A percentile compares a stretch with the other conserved stretches of the same genome.
phyloP scores from a whole-genome alignment of 495 filamentous ascomycete genomes.

The Schizothecium vesticola region DNA sequence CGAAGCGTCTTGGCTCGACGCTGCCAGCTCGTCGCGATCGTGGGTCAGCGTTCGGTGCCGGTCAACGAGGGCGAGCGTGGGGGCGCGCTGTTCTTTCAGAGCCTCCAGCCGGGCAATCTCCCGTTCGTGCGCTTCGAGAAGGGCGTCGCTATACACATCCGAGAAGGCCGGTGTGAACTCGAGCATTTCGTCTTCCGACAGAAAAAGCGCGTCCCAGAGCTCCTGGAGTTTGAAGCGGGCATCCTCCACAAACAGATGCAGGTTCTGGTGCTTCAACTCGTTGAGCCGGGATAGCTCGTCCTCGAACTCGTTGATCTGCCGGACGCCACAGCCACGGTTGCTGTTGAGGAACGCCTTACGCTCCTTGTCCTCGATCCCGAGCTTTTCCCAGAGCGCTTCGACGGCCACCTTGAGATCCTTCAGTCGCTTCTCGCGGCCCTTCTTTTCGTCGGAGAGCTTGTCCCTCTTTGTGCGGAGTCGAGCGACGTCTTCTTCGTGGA shows the following conservation, averaged over 20 bases:
- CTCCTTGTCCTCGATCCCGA: conserved; percentile 74
- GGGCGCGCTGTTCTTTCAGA: conserved; percentile 80
- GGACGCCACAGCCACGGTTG: conserved; percentile 70
- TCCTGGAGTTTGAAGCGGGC: conserved; percentile 83
- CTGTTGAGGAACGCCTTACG: conserved; percentile 72
- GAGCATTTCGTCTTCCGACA: conserved; percentile 96
- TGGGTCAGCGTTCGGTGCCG: conserved; percentile 77
- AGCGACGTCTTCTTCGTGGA: conserved; percentile 78
- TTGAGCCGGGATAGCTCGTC: conserved; percentile 81
- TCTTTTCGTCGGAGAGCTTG: conserved; percentile 89
- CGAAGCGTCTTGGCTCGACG: conserved; percentile 88
- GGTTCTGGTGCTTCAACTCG: conserved; percentile 88
- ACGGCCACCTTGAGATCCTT: conserved; percentile 69
- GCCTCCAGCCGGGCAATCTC: conserved; percentile 79
- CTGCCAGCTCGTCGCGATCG: conserved; percentile 80
- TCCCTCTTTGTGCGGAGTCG: conserved; percentile 68
- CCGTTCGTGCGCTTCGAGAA: conserved; percentile 80
- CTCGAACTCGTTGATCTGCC: conserved; percentile 90
- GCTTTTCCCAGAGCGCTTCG: conserved; percentile 81
- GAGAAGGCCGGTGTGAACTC: conserved; percentile 95
- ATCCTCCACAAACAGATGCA: conserved; percentile 94
- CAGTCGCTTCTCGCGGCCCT: conserved; percentile 72
- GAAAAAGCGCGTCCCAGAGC: conserved; percentile 89
- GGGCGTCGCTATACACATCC: conserved; percentile 80
- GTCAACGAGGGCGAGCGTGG: conserved; percentile 75